These are phyloP conservation scores for Mucor plumbeus DNA, from an alignment of 371 early-diverging fungal genomes.

Conservation along the genomic window DNA sequence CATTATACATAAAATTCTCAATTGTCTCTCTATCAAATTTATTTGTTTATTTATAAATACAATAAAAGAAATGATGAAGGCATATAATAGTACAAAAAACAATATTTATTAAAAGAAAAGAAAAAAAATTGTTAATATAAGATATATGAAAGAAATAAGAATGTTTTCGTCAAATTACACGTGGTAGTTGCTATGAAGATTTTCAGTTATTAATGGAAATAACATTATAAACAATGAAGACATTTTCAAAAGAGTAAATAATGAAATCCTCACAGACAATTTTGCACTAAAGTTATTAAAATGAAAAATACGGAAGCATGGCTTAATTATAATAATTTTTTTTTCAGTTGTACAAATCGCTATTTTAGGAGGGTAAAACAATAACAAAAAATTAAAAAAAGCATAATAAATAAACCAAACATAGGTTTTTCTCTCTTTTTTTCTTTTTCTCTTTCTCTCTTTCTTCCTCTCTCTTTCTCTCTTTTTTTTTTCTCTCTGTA, in stretches of 20 bases:
- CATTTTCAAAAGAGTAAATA: background rate
- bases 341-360: conserved; percentile 15
- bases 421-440: background rate
- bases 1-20: background rate
- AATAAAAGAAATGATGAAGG: background rate
- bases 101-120: no score
- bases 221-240: background rate
- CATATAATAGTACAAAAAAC: no score
- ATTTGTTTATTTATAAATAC: conserved; percentile 1
- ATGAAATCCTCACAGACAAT: conserved; percentile 7
- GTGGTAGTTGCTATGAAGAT: no score
- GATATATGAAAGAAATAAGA: background rate
- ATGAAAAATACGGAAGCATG: background rate
- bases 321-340: conserved; percentile 3
- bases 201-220: no score
- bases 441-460: conserved; percentile 5
- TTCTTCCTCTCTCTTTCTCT: conserved; percentile 7
- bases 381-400: conserved; percentile 19
- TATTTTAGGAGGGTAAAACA: conserved; percentile 22
- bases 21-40: background rate
- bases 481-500: background rate
- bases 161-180: background rate
- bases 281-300: background rate
- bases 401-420: conserved; percentile 15
- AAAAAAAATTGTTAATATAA: no score